Base-by-base conservation (phyloP, 2,329 filamentous ascomycete genomes). In the Curvularia eragrostidis region DNA sequence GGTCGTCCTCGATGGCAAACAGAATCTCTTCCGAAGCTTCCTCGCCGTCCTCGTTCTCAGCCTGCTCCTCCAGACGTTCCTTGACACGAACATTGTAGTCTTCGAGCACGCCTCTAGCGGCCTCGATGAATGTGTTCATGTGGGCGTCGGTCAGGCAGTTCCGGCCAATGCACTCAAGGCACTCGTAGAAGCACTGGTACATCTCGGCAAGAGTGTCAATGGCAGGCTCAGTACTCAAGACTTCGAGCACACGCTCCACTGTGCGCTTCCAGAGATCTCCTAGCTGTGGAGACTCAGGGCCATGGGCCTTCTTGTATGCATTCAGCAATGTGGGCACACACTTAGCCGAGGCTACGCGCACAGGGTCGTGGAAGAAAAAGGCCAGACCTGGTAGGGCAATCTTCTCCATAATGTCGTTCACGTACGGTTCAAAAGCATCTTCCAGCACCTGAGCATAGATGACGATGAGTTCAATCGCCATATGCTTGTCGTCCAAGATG, bases 161-260 rank as follows among this genome's bases (percentile, higher is more conserved):
- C 78, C 91, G 91, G 58, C 94, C 94, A 64, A 96, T 87, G 21
- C 97, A 93, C 79, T 98, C 94, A 7, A 99, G 89, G 24, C 92
- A 97, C 77, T 99, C 95, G 77, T 99, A 99, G 82, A 99, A 99
- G 82, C 95, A 99, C 78, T 98, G 94, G 79, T 97, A 99, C 92
- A 99, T 97, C 79, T 98, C 95, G 1, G 95, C 94, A 46, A 99
- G 85, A 0, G 95, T 97, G 70, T 99, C 95, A 58, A 99, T 93
- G 1, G 93, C 93, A 19, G 95, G 94, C 80, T 99, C 95, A 0
- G 93, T 93, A 61, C 89, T 91, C 38, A 99, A 84, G 1, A 97
- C 93, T 77, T 98, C 95, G 10, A 99, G 87, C 34, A 98, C 85
- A 80, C 97, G 97, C 69, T 91, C 90, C 9, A 95, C 89, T 3